Evolutionary conservation across 768 basidiomycete species (phyloP), one percentile per base, ranked within the genome.

Genomic region (Butyriboletus loyo): DNA sequence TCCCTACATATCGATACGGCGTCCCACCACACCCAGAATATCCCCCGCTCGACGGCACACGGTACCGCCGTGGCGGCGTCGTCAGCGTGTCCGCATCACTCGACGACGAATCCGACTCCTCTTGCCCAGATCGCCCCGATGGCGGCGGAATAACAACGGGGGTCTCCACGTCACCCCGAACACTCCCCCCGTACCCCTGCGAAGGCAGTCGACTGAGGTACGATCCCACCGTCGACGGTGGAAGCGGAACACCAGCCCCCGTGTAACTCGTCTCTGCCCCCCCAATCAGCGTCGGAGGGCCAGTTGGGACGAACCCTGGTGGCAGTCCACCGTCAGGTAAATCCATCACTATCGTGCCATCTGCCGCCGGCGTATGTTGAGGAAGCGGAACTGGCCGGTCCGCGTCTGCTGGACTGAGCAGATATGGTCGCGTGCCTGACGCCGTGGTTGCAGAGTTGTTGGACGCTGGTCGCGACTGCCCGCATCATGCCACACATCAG

Each of bases 391-490:
- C 37, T 0, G 67, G 67, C n/a, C 70, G 62, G 30, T 73, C 72
- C 4, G 74, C 75, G 39, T 76, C 75, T 5, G 68, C 73, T 38
- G 73, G 72, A 46, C 73, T 75, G n/a, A 76, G 58, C 47, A 72
- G 58, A 35, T 71, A 31, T 4, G 65, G 2, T 35, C 69, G 63
- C 27, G 63, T 64, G 2, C 62, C 56, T 15, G 69, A 56, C 4
- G 41, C 50, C 9, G 64, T 64, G 5, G 60, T 28, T 39, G 55
- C 64, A 35, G 74, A 75, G 7, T 59, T 60, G 43, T 71, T 64
- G 7, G 74, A 76, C 24, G 72, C 67, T 4, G 74, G 73, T 25
- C 74, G 71, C 24, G 73, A 75, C 72, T 75, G 40, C n/a, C 34
- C 54, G 28, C 44, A 19, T 46, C 52, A 54, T 25, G 7, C 21